Evolutionary conservation across 2,329 filamentous ascomycete species (phyloP), one percentile per base, ranked within the genome.

Genomic region (Nakataea oryzae): DNA sequence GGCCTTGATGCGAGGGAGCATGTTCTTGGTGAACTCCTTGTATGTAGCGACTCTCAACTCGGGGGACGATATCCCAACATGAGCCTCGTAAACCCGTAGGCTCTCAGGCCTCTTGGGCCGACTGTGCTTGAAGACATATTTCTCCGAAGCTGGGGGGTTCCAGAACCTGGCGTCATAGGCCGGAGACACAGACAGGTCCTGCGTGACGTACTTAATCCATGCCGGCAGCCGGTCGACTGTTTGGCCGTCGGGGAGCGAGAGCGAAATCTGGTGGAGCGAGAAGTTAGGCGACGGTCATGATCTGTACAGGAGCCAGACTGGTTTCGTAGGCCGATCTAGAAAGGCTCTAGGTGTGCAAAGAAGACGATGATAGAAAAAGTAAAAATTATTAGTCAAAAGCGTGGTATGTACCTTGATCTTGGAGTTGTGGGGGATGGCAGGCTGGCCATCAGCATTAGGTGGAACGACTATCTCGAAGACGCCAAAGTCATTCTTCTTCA

Each of bases 131-230:
- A 96, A 96, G 62, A 84, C 79, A 73, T 97, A 97, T 70, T 79
- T 85, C 71, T 96, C 86, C 54, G 80, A 77, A 59, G 81, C 74
- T 3, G 92, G 91, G 41, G 95, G 95, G 72, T 97, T 97, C 95
- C 95, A 99, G 78, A 99, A 97, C 61, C 91, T 86, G 28, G 91
- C 93, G 73, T 99, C 95, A 75, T 97, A 99, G 29, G 90, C 88
- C 8, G 93, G 92, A 12, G 93, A 97, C 28, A 97, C 87, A 13
- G 79, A 83, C 57, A 97, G 81, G 67, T 99, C 93, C 75, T 99
- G 95, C 0, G 93, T 97, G 61, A 97, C 95, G 70, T 96, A 91
- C 73, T 88, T 96, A 79, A 97, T 97, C 95, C 95, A 99, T 30
- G 92, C 91, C 29, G 95, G 95, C 61, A 99, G 79, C 67, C 93